phyloP scores from a whole-genome alignment of 495 filamentous ascomycete species.

The Cairneyella variabilis region DNA sequence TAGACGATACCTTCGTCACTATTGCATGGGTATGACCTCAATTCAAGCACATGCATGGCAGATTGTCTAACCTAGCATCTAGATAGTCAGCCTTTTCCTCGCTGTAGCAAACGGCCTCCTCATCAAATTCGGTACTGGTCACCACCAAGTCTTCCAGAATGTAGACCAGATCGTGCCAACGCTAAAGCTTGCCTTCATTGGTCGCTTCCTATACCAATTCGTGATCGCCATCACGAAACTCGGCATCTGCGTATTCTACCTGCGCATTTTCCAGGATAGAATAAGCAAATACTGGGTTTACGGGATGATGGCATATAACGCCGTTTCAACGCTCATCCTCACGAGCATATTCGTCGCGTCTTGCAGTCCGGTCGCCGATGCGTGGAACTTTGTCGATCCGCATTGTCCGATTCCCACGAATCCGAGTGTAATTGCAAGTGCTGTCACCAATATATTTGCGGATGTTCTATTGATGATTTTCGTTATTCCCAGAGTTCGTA shows the following conservation, averaged over 20 bases:
- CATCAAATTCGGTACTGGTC: background rate
- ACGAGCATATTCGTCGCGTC: background rate
- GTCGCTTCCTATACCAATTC: background rate
- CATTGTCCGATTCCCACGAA: background rate
- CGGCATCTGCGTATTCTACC: conserved; percentile 10
- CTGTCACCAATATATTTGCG: conserved; percentile 3
- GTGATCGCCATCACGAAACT: conserved; percentile 2
- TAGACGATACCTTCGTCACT: conserved; percentile 4
- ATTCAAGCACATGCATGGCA: no score
- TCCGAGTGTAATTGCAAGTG: background rate
- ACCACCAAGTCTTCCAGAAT: conserved; percentile 3
- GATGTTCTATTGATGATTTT: conserved; percentile 15
- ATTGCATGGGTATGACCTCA: background rate
- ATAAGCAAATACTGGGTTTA: background rate
- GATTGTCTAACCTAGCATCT: no score
- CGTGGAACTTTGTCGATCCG: background rate
- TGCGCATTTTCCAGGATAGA: conserved; percentile 9
- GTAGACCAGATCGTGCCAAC: background rate
- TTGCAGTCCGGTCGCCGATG: background rate
- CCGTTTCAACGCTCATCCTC: background rate
- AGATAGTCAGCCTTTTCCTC: conserved; percentile 1
- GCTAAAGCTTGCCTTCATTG: background rate
- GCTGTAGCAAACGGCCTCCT: conserved; percentile 2
- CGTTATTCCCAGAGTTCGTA: conserved; percentile 15
- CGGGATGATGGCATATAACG: background rate